phyloP scores from a whole-genome alignment of 768 basidiomycete species.

The Suillus subalutaceus region DNA sequence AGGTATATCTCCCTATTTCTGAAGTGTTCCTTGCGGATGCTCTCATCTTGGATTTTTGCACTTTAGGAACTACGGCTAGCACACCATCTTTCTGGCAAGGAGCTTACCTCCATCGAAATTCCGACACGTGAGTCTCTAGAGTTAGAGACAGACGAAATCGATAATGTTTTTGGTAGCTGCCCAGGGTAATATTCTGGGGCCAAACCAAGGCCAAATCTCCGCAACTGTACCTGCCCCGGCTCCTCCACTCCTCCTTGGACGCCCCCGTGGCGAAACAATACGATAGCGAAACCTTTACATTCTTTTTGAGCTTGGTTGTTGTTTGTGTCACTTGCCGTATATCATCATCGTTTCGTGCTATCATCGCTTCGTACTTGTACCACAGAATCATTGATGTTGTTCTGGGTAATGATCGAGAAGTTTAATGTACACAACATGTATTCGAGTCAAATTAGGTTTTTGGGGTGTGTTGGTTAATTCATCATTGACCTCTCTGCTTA shows the following conservation, averaged over 20 bases:
- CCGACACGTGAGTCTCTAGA: conserved; percentile 24
- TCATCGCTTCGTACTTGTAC: background rate
- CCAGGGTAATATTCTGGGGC: background rate
- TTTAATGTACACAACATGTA: background rate
- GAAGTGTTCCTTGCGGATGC: background rate
- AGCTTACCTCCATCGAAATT: conserved; percentile 46
- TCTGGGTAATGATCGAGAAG: background rate
- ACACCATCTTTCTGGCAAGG: conserved; percentile 42
- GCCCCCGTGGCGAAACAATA: conserved; percentile 35
- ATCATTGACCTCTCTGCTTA: background rate
- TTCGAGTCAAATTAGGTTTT: background rate
- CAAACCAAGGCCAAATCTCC: too few species aligned
- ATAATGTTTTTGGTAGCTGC: background rate
- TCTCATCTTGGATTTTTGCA: conserved; percentile 2
- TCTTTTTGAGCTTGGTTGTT: conserved; percentile 15
- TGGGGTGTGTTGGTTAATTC: background rate
- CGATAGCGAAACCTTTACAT: conserved; percentile 24
- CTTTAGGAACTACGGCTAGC: conserved; percentile 56
- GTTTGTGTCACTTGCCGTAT: conserved; percentile 2
- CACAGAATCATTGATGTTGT: background rate
- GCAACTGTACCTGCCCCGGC: conserved; percentile 20
- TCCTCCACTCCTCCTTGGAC: conserved; percentile 28
- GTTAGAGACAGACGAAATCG: background rate
- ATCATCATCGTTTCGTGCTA: conserved; percentile 3
- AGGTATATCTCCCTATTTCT: conserved; percentile 38